phyloP scores from a whole-genome alignment of 176 grass and related monocot genomes.

The Aegilops speltoides region DNA sequence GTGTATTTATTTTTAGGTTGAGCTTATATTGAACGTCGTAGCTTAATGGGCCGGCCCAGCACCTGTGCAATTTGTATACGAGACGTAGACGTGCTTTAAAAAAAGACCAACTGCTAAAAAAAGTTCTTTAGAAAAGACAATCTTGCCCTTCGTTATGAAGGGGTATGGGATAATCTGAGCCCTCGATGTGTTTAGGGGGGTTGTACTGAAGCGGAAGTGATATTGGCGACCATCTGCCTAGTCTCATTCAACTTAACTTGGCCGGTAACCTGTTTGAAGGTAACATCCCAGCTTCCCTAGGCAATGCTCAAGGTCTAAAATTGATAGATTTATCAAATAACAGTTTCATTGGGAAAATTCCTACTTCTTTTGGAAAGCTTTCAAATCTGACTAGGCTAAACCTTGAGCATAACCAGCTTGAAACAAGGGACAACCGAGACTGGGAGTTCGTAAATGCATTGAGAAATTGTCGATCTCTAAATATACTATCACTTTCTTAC shows the following conservation, averaged over 20 bases:
- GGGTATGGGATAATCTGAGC: no score
- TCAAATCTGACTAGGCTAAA: neutral
- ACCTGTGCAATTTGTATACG: no score
- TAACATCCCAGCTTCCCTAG: conserved; percentile 30
- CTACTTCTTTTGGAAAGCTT: conserved; percentile 12
- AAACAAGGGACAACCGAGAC: neutral
- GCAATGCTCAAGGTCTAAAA: neutral
- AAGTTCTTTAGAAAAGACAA: no score
- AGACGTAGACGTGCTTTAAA: no score
- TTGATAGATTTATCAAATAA: conserved; percentile 14
- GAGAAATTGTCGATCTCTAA: neutral
- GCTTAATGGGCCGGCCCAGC: no score
- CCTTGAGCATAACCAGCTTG: neutral
- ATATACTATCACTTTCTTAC: neutral
- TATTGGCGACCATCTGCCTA: no score
- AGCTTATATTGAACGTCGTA: no score
- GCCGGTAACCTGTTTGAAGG: neutral
- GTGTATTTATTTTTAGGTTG: no score
- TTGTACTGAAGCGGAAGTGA: no score
- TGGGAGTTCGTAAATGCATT: conserved; percentile 24
- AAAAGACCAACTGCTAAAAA: no score
- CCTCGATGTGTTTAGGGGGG: no score
- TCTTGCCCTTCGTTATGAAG: no score
- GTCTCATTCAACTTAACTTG: neutral
- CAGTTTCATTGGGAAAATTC: neutral